phyloP scores from a whole-genome alignment of 768 basidiomycete genomes.

The Flagelloscypha sp. region DNA sequence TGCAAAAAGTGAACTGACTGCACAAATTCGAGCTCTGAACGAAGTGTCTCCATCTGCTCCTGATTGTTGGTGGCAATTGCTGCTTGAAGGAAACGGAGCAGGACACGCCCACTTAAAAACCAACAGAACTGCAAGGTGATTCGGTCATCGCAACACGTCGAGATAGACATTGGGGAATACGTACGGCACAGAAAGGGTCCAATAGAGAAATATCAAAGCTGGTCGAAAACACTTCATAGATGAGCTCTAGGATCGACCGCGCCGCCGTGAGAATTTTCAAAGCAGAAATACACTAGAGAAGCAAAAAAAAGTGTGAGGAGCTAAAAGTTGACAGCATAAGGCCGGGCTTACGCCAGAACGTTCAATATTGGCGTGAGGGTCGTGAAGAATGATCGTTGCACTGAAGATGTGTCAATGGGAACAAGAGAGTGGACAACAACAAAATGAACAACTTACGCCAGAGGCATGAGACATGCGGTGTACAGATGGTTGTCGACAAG shows the following conservation, averaged over 20 bases:
- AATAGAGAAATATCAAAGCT: conserved; percentile 65
- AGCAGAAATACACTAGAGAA: conserved; percentile 64
- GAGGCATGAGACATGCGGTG: conserved; percentile 20
- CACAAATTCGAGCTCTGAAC: conserved; percentile 61
- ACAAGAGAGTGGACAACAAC: conserved; percentile 30
- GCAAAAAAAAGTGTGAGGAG: too few species aligned
- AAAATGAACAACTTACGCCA: conserved; percentile 20
- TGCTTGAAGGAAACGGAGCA: conserved; percentile 58
- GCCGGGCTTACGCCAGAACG: too few species aligned
- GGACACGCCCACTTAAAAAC: conserved; percentile 60
- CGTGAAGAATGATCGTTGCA: conserved; percentile 62
- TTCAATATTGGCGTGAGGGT: conserved; percentile 61
- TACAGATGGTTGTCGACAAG: conserved; percentile 56
- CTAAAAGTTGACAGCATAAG: too few species aligned
- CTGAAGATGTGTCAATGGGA: conserved; percentile 25
- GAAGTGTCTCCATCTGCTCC: conserved; percentile 52
- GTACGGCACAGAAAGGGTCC: conserved; percentile 63
- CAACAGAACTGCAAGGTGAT: conserved; percentile 44
- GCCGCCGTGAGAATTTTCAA: conserved; percentile 61
- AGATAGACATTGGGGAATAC: conserved; percentile 12
- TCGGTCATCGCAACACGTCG: too few species aligned
- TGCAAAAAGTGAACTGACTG: conserved; percentile 31
- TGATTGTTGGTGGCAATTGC: conserved; percentile 48
- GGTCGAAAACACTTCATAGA: conserved; percentile 59
- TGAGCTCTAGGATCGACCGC: conserved; percentile 56